Base-by-base conservation (phyloP, 2,329 filamentous ascomycete genomes). In the Fusarium stilboides region DNA sequence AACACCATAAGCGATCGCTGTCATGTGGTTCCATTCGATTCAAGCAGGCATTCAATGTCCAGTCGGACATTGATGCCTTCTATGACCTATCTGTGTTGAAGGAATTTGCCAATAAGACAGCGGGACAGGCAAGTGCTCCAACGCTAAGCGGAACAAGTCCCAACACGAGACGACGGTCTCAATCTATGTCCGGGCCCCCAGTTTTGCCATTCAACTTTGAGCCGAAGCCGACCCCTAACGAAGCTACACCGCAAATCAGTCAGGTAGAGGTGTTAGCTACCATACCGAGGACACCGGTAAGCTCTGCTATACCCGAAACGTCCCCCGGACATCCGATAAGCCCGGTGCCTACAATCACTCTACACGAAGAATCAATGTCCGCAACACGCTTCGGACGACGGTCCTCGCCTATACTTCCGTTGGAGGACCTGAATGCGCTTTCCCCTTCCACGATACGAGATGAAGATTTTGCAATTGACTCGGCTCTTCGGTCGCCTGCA, bases 11-110 rank as follows among this genome's bases (percentile, higher is more conserved):
- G 64, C 81, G 87, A 39, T 84, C 80, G 45, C 84, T 83, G 70
- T 89, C 87, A 1, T 80, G 78, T 9, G 82, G 83, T 17, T 85
- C 85, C 3, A 72, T 86, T 28, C 71, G 77, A 8, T 80, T 75
- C 15, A 80, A 81, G 52, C 86, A 83, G 69, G 85, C 84, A 7
- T 85, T 86, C 8, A 84, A 86, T 22, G 79, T 87, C n/a, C 85
- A 85, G 8, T 77, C 80, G 19, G 78, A 83, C 1, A 81, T 31
- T 31, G 28, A 80, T 50, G 84, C 78, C 58, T 72, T 77, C 17
- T 70, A 79, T 8, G 60, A 75, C 39, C 76, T 83, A 17, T 79
- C 86, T 19, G 78, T 82, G 8, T 83, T 85, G 4, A 88, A 87
- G 61, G 77, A 86, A 62, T 50, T 69, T 37, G 64, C 59, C 43